Percentiles rank a stretch among this genome's conserved stretches.
These are phyloP conservation scores for Quercus engelmannii DNA, from an alignment of 306 rosid species.

Conservation along the genomic window DNA sequence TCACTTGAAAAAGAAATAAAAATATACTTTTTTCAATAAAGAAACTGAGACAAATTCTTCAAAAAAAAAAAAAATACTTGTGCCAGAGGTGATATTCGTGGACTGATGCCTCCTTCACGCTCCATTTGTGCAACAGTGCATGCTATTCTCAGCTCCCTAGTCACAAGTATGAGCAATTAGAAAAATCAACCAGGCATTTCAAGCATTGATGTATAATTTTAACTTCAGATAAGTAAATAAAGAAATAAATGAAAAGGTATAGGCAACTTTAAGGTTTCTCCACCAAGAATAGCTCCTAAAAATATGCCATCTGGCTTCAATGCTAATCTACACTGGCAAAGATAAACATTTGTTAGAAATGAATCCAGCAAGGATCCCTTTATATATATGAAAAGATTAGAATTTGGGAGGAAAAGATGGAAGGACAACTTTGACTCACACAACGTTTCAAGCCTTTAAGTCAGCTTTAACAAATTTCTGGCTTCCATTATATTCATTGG, in stretches of 20 bases:
- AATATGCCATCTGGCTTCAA: conserved; percentile 95
- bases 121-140: conserved; percentile 98
- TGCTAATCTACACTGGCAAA: conserved; percentile 84
- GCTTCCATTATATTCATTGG: no score
- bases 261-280: conserved; percentile 82
- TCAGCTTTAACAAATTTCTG: no score
- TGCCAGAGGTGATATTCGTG: conserved; percentile 88
- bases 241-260: conserved; percentile 9
- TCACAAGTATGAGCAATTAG: conserved; percentile 17
- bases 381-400: background rate
- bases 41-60: background rate
- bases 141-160: conserved; percentile 93
- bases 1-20: conserved; percentile 12
- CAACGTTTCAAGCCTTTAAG: no score
- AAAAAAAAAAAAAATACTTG: conserved; percentile 47
- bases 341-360: conserved; percentile 20
- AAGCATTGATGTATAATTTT: conserved; percentile 13
- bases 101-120: conserved; percentile 98
- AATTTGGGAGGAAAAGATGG: background rate
- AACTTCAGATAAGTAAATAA: conserved; percentile 8
- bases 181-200: conserved; percentile 21
- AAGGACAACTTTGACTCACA: no score
- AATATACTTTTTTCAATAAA: background rate
- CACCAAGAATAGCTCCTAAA: conserved; percentile 88
- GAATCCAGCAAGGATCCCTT: background rate